phyloP scores from a whole-genome alignment of 192 early-diverging fungal species.

The Backusella tuberculispora region DNA sequence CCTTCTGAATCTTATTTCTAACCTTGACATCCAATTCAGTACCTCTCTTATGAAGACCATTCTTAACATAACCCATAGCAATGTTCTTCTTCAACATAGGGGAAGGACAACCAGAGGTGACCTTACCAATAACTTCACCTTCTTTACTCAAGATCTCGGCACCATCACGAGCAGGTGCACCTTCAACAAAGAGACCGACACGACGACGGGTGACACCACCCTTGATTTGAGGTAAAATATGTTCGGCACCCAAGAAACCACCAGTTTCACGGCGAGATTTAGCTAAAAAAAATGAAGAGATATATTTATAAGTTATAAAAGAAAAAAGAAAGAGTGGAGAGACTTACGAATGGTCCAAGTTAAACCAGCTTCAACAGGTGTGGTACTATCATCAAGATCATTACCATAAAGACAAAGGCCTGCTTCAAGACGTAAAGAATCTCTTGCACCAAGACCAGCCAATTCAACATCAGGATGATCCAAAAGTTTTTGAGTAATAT shows the following conservation, averaged over 20 bases:
- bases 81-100: slow-evolving; percentile 94
- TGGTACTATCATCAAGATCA: slow-evolving; percentile 90
- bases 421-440: slow-evolving; percentile 94
- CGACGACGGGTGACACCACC: slow-evolving; percentile 79
- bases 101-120: slow-evolving; percentile 91
- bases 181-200: slow-evolving; percentile 89
- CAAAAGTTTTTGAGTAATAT: slow-evolving; percentile 71
- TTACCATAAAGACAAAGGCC: slow-evolving; percentile 97
- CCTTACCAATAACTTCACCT: slow-evolving; percentile 73
- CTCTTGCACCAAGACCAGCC: slow-evolving; percentile 94
- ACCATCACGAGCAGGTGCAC: slow-evolving; percentile 88
- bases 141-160: slow-evolving; percentile 68
- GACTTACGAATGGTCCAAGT: slow-evolving; percentile 90
- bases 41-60: slow-evolving; percentile 86
- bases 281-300: slow-evolving; percentile 36
- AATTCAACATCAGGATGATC: slow-evolving; percentile 78
- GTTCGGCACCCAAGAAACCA: slow-evolving; percentile 89
- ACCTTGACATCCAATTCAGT: slow-evolving; percentile 93
- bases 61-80: slow-evolving; percentile 95
- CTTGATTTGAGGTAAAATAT: slow-evolving; percentile 87
- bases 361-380: slow-evolving; percentile 92
- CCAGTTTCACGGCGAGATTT: slow-evolving; percentile 88
- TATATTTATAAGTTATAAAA: not conserved
- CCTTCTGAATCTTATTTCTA: slow-evolving; percentile 82
- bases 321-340: not conserved